Evolutionary conservation across 2,329 filamentous ascomycete species (phyloP).

Genomic region (Pseudocercospora cruenta): DNA sequence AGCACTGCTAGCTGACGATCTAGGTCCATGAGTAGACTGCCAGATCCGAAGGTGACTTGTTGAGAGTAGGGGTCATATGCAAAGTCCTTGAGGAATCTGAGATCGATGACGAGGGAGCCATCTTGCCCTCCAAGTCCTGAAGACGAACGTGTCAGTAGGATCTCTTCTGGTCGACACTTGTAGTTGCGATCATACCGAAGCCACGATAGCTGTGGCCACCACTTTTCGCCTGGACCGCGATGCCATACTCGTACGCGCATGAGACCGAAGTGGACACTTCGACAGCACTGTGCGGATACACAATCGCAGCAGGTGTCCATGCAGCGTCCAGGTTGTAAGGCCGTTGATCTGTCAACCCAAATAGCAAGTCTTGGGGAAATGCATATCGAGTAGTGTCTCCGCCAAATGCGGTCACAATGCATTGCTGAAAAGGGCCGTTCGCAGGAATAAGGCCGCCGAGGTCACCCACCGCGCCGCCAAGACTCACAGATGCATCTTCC

Average conservation of each 20-base stretch:
- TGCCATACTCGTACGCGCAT: constrained; percentile 20
- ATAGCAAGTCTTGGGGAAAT: constrained; percentile 23
- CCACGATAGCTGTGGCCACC: constrained; percentile 27
- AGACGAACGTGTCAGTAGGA: not conserved
- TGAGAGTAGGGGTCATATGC: constrained; percentile 15
- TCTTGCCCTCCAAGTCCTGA: constrained; percentile 23
- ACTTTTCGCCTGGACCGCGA: constrained; percentile 24
- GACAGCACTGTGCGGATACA: constrained; percentile 19
- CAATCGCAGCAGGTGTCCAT: constrained; percentile 21
- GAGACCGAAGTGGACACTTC: constrained; percentile 23
- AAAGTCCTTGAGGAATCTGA: constrained; percentile 24
- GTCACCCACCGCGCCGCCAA: constrained; percentile 17
- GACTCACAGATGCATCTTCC: constrained; percentile 8
- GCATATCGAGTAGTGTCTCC: constrained; percentile 19
- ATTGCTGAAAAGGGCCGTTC: constrained; percentile 22
- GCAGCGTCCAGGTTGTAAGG: constrained; percentile 25
- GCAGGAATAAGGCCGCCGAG: constrained; percentile 16
- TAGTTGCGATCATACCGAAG: constrained; percentile 11
- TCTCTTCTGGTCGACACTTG: not conserved
- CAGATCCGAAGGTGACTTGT: constrained; percentile 22
- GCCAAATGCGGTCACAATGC: constrained; percentile 19
- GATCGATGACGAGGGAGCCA: constrained; percentile 19
- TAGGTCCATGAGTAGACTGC: constrained; percentile 21
- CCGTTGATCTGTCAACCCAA: constrained; percentile 20
- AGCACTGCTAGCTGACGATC: constrained; percentile 13